Conservation (phyloP, 2,329 filamentous ascomycete species). For the Ceratocystis ficicola region DNA sequence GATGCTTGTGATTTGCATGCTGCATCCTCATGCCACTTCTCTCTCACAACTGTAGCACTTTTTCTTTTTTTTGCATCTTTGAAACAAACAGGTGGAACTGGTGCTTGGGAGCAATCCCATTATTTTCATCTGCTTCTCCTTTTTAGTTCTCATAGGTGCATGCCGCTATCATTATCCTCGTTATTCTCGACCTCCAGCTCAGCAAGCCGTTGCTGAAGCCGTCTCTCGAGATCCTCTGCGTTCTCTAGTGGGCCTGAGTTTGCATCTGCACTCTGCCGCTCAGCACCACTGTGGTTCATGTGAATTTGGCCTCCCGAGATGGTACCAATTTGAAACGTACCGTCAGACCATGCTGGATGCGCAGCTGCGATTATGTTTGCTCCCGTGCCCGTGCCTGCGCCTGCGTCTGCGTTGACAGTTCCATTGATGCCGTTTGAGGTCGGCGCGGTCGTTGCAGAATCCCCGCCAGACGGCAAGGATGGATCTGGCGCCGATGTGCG, state of each 20-base stretch:
- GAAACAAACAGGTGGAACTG: background rate
- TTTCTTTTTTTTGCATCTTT: background rate
- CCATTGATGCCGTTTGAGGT: background rate
- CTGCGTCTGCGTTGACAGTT: background rate
- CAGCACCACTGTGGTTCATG: slow-evolving; percentile 30
- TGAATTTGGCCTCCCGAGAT: slow-evolving; percentile 40
- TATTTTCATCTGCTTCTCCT: background rate
- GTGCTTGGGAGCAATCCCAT: too few species aligned
- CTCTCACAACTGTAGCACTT: background rate
- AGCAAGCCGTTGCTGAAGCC: slow-evolving; percentile 44
- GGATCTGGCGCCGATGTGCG: slow-evolving; percentile 28
- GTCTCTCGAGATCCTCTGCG: slow-evolving; percentile 47
- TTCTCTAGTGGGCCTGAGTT: background rate
- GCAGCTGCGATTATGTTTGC: slow-evolving; percentile 11
- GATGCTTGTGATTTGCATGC: background rate
- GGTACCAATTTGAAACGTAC: slow-evolving; percentile 50
- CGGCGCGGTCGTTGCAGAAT: background rate
- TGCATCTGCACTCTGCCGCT: background rate
- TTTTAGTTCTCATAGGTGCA: slow-evolving; percentile 43
- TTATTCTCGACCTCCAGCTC: slow-evolving; percentile 34
- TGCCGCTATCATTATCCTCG: slow-evolving; percentile 34
- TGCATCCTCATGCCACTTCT: background rate
- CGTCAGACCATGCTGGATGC: slow-evolving; percentile 46
- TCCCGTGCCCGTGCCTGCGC: background rate
- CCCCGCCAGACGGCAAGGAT: slow-evolving; percentile 6